phyloP scores from a whole-genome alignment of 768 basidiomycete species.

The Phanerodontia chrysosporium region DNA sequence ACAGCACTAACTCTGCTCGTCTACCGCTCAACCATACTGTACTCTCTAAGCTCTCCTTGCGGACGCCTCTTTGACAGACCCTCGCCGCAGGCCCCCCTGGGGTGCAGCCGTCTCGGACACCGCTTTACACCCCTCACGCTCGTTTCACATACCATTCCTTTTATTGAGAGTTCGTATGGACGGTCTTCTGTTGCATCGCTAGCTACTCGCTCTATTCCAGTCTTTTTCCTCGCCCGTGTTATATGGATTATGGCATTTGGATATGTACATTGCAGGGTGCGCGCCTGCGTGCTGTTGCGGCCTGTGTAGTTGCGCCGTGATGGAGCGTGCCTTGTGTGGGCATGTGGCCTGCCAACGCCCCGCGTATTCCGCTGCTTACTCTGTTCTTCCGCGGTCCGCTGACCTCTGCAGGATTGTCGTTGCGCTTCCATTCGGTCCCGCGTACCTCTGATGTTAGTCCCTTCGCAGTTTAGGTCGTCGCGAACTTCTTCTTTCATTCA shows the following conservation, averaged over 20 bases:
- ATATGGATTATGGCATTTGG: not conserved
- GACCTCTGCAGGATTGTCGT: not conserved
- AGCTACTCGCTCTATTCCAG: not conserved
- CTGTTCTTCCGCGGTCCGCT: not conserved
- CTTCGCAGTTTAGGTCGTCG: too few relatives aligned
- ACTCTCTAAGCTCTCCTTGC: not conserved
- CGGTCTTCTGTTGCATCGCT: not conserved
- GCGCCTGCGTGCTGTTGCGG: too few relatives aligned
- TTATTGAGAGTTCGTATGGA: slow-evolving; percentile 1
- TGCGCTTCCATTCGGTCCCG: not conserved
- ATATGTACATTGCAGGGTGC: not conserved
- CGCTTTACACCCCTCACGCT: not conserved
- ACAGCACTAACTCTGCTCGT: not conserved
- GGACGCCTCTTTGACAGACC: slow-evolving; percentile 3
- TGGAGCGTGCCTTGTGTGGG: too few relatives aligned
- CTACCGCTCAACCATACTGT: not conserved
- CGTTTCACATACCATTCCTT: not conserved
- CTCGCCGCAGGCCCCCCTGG: not conserved
- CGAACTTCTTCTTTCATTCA: too few relatives aligned
- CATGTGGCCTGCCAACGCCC: not conserved
- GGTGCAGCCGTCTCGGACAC: slow-evolving; percentile 2
- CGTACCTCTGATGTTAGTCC: not conserved
- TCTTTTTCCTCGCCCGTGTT: not conserved
- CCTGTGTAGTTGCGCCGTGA: too few relatives aligned
- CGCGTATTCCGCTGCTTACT: not conserved